phyloP scores from a whole-genome alignment of 768 basidiomycete genomes.

The Tulasnella sp. region DNA sequence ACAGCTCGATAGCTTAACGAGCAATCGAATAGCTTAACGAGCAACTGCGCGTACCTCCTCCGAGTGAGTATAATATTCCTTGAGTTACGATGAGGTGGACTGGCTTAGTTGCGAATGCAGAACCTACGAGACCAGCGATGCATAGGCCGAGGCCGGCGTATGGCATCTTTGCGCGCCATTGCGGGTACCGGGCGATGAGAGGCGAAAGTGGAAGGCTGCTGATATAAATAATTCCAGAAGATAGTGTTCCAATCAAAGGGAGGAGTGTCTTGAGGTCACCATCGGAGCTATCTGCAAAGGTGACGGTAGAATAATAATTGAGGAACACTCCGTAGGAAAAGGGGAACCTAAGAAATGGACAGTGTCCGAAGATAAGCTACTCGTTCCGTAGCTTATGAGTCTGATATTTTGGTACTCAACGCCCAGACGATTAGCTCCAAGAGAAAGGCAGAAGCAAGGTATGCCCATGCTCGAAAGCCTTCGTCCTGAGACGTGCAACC shows the following conservation, averaged over 20 bases:
- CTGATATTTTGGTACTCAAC: too few species aligned
- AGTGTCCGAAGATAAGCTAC: too few species aligned
- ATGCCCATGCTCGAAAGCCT: constrained; percentile 11
- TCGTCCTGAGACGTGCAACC: neutral
- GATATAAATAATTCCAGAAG: constrained; percentile 13
- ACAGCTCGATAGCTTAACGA: neutral
- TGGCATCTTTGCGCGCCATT: neutral
- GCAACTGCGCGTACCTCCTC: neutral
- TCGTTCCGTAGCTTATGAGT: too few species aligned
- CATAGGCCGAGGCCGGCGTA: neutral
- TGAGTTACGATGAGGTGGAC: constrained; percentile 2
- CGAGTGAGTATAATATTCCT: constrained; percentile 7
- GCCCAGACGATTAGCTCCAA: constrained; percentile 9
- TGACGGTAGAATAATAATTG: constrained; percentile 3
- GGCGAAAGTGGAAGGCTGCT: neutral
- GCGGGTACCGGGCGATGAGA: neutral
- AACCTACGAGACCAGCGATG: constrained; percentile 1
- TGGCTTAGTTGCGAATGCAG: constrained; percentile 3
- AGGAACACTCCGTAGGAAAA: constrained; percentile 13
- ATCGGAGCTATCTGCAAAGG: neutral
- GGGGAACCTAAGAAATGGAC: neutral
- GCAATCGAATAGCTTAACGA: neutral
- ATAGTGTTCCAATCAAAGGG: constrained; percentile 10
- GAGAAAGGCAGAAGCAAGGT: constrained; percentile 6
- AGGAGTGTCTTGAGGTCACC: neutral